phyloP scores from a whole-genome alignment of 441 rosid species.

The Melastoma candidum region DNA sequence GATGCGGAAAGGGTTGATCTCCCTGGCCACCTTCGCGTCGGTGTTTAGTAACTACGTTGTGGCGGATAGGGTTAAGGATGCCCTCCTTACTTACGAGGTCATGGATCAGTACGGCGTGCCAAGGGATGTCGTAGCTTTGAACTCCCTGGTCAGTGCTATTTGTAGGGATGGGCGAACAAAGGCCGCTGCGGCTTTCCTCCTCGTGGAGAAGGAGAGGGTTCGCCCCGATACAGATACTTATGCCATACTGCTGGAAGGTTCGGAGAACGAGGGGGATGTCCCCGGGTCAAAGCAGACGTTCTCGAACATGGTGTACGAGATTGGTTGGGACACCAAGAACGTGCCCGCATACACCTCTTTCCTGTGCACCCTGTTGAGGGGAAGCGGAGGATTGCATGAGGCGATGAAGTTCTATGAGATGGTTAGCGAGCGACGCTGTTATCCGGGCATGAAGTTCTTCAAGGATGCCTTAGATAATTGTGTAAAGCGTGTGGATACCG shows the following conservation, averaged over 20 bases:
- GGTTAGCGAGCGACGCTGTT: slow-evolving; percentile 29
- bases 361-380: slow-evolving; percentile 35
- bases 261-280: slow-evolving; percentile 46
- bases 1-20: slow-evolving; percentile 32
- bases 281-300: slow-evolving; percentile 25
- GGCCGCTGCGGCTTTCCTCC: slow-evolving; percentile 33
- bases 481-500: slow-evolving; percentile 23
- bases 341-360: slow-evolving; percentile 43
- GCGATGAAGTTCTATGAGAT: slow-evolving; percentile 22
- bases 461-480: slow-evolving; percentile 27
- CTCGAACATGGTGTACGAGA: slow-evolving; percentile 31
- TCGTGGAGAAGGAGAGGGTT: slow-evolving; percentile 25
- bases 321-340: slow-evolving; percentile 53
- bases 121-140: slow-evolving; percentile 37
- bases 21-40: slow-evolving; percentile 57
- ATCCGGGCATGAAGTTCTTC: slow-evolving; percentile 38
- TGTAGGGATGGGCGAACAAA: slow-evolving; percentile 41
- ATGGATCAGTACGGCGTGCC: slow-evolving; percentile 41
- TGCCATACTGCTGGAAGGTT: slow-evolving; percentile 51
- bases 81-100: slow-evolving; percentile 40
- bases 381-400: slow-evolving; percentile 30
- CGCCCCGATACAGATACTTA: slow-evolving; percentile 41
- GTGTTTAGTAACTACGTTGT: slow-evolving; percentile 50
- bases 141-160: slow-evolving; percentile 54
- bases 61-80: slow-evolving; percentile 28